phyloP scores from a whole-genome alignment of 192 early-diverging fungal species.

The Anaeromyces robustus region DNA sequence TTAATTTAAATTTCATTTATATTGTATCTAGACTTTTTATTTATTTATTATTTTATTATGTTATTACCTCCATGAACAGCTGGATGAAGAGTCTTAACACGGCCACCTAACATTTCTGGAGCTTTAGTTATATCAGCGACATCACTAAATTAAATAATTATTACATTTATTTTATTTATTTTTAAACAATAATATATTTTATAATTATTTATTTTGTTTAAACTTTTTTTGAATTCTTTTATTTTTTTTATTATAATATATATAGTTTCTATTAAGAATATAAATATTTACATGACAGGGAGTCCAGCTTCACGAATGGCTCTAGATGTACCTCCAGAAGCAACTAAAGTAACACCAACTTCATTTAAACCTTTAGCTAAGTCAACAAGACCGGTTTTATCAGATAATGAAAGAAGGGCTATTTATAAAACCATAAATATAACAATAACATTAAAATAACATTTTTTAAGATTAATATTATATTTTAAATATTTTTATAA shows the following conservation, averaged over 20 bases:
- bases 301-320: conserved; percentile 76
- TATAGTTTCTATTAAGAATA: too few species aligned
- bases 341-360: conserved; percentile 68
- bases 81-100: conserved; percentile 97
- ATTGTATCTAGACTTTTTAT: too few species aligned
- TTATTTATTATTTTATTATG: background rate
- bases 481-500: too few species aligned
- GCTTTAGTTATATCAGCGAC: conserved; percentile 95
- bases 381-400: conserved; percentile 87
- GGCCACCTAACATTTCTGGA: conserved; percentile 96
- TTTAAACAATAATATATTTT: too few species aligned
- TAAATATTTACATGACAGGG: conserved; percentile 51
- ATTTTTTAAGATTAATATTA: too few species aligned
- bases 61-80: conserved; percentile 80
- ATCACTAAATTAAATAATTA: conserved; percentile 39
- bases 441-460: too few species aligned
- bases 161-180: background rate
- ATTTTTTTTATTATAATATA: too few species aligned
- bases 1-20: too few species aligned
- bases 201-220: too few species aligned
- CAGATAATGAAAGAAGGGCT: conserved; percentile 73
- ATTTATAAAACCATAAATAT: background rate
- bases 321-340: conserved; percentile 90
- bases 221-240: too few species aligned
- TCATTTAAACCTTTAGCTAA: conserved; percentile 66